Base-by-base conservation (phyloP, 176 grass and related monocot genomes). In the Dactylis glomerata region DNA sequence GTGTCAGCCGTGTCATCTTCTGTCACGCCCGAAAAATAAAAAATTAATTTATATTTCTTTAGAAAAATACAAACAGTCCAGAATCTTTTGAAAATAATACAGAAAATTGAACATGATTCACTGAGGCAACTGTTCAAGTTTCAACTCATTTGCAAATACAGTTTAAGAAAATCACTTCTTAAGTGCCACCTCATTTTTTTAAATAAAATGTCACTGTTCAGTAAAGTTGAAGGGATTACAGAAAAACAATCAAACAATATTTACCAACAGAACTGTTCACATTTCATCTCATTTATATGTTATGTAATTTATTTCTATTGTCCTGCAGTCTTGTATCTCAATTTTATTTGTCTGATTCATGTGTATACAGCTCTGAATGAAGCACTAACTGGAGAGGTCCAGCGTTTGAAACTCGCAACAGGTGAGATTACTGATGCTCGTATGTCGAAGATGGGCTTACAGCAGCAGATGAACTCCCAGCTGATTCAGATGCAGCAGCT, bases 401-500 rank as follows among this genome's bases (percentile, higher is more conserved):
- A 98, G 77, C 85, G 85, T 52, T 86, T 98, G 68, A 98, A 95
- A 87, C 16, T 93, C 37, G 87, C 87, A 32, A 95, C 91, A 1
- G 96, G 96, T 45, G 93, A 98, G 79, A 84, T 93, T 11, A 87
- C 58, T 1, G 92, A 95, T 12, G 75, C 76, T 19, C 87, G 92
- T 16, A 88, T 93, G 83, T 78, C 82, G 0, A 93, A 95, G 87
- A 28, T 49, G 28, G 50, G 85, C 57, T 72, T 93, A 24, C 96
- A 93, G 64, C 84, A 85, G 70, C 92, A 86, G 82, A 84, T 98
- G 91, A 93, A 88, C 90, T 89, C 91, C 58, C 93, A 95, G 76
- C 82, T 95, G 85, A 78, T 93, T 40, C 96, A 98, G 37, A 64
- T 93, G 73, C 95, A 95, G 85, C 92, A 95, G 56, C 86, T 95